Evolutionary conservation across 2,329 filamentous ascomycete genomes (phyloP).

Genomic region (Cladosporium sp.): DNA sequence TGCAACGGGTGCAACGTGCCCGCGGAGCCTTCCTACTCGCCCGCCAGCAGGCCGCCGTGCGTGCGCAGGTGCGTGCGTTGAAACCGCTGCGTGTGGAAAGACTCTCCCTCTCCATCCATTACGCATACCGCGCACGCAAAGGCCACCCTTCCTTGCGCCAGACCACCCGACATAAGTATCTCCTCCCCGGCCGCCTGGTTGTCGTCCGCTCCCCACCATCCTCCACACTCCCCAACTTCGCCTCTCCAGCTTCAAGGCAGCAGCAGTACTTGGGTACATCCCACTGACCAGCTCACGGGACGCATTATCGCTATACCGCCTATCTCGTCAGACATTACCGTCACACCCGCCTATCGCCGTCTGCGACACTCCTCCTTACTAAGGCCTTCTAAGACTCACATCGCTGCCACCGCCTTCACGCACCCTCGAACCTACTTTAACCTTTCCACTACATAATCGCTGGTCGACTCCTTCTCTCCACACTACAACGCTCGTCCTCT

Average conservation of each 20-base stretch:
- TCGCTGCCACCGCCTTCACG: conserved; percentile 8
- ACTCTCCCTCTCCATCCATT: conserved; percentile 6
- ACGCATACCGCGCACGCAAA: conserved; percentile 8
- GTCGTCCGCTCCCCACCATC: neutral
- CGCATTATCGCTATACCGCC: conserved; percentile 1
- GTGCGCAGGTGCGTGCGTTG: conserved; percentile 6
- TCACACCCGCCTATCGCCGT: conserved; percentile 10
- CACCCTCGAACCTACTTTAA: conserved; percentile 3
- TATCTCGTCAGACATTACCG: conserved; percentile 5
- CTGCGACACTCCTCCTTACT: conserved; percentile 5
- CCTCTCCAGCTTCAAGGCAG: neutral
- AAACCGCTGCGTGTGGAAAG: conserved; percentile 9
- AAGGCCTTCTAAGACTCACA: conserved; percentile 2
- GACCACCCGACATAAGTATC: conserved; percentile 2
- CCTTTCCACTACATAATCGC: neutral
- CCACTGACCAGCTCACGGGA: conserved; percentile 6
- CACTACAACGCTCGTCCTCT: neutral
- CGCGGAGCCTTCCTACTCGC: conserved; percentile 9
- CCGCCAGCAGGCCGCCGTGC: neutral
- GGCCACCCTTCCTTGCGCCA: neutral
- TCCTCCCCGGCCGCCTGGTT: neutral
- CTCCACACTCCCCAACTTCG: neutral
- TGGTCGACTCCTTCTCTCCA: conserved; percentile 2
- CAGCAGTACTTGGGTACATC: neutral
- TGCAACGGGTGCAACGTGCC: neutral